Base-by-base conservation (phyloP, 2,329 filamentous ascomycete genomes). In the Byssochlamys sp. region DNA sequence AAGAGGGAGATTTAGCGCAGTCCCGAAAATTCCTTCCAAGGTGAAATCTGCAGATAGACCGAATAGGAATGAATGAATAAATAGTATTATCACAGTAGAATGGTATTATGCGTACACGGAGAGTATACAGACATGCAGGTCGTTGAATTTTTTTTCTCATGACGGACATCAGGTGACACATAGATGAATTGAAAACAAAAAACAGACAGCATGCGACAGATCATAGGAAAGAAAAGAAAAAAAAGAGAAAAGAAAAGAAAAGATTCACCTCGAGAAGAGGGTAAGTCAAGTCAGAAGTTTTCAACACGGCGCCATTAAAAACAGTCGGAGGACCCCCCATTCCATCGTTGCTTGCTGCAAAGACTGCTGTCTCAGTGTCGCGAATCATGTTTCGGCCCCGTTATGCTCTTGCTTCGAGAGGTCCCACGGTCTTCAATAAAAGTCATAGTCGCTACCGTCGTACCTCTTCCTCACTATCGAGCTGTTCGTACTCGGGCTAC, bases 401-500 rank as follows among this genome's bases (percentile, higher is more conserved):
- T 51, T 51, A 9, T 51, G 25, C n/a, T 33, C 31, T 33, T 33
- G 31, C 31, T 24, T 25, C 14, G 5, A 11, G 45, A 49, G n/a
- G 7, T 26, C 27, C 27, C 9, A n/a, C 9, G n/a, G 10, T 26
- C 24, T 51, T 51, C 49, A 51, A 10, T 51, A 63, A 56, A 57
- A 54, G 29, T 57, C 58, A 51, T 62, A 62, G 39, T 59, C 67
- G 62, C 61, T 64, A 27, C 67, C 64, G 59, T 71, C 66, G 55
- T 70, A 71, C 25, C 66, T 62, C 54, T 64, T 66, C 52, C 63
- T 64, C 49, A 66, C 63, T 54, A 63, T 63, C 52, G 62, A 61
- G 27, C 63, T 61, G 26, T 63, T 57, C 53, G 63, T 65, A 48
- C 60, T 65, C 31, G 66, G 57, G 29, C 56, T 56, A 11, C 57